Evolutionary conservation across 306 rosid genomes (phyloP).

Genomic region (Cucurbita moschata): DNA sequence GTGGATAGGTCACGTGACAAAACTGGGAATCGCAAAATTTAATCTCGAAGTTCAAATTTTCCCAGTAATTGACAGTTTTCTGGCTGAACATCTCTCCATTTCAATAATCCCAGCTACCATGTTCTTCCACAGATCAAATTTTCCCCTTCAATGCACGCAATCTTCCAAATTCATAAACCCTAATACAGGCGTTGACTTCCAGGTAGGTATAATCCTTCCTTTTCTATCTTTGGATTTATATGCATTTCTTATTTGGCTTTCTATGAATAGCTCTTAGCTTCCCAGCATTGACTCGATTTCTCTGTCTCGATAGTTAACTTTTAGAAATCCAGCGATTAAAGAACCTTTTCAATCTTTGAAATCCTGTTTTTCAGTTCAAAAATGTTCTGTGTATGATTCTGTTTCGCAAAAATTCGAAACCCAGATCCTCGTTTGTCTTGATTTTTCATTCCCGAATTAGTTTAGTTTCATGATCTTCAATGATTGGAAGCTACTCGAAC

Average conservation of each 20-base stretch:
- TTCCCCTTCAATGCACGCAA: not conserved
- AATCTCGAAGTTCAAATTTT: not conserved
- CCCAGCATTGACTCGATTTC: not conserved
- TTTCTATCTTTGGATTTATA: not conserved
- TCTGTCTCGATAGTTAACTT: not conserved
- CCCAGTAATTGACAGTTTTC: not conserved
- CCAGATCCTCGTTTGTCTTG: not conserved
- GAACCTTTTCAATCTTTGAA: not conserved
- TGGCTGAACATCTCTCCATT: not conserved
- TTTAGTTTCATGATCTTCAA: not conserved
- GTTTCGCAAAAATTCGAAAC: not conserved
- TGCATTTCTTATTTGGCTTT: not conserved
- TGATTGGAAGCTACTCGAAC: not conserved
- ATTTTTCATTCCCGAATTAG: not conserved
- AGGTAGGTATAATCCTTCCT: not conserved
- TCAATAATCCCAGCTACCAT: not conserved
- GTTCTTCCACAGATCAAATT: slow-evolving; percentile 1
- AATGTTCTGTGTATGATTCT: not conserved
- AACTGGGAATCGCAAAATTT: not conserved
- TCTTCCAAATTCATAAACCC: not conserved
- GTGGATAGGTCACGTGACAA: not conserved
- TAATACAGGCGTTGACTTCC: not conserved
- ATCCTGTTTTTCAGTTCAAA: not conserved
- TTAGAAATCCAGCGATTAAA: not conserved
- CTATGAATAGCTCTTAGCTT: not conserved